These are phyloP conservation scores for Pyrenochaeta sp. DNA, from an alignment of 2,329 filamentous ascomycete species.

Conservation along the genomic window DNA sequence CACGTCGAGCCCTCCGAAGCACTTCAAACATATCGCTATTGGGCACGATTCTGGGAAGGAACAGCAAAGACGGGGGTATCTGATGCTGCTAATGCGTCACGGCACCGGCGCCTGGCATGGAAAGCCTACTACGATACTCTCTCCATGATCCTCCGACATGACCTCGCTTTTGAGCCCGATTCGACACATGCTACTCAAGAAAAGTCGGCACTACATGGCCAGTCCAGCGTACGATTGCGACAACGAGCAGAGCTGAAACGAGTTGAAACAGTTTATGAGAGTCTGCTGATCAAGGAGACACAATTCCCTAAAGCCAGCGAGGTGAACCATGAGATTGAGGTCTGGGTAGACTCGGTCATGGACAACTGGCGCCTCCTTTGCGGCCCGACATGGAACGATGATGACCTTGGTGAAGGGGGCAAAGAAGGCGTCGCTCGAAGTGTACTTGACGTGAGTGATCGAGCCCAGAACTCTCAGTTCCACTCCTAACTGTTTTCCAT, in stretches of 20 bases:
- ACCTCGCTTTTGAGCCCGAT: constrained; percentile 66
- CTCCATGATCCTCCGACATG: constrained; percentile 76
- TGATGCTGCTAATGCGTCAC: constrained; percentile 30
- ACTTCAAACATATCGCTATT: constrained; percentile 64
- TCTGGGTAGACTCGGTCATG: constrained; percentile 80
- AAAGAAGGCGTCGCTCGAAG: constrained; percentile 77
- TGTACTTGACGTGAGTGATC: constrained; percentile 69
- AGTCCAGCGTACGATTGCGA: constrained; percentile 43
- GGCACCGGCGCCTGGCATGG: constrained; percentile 74
- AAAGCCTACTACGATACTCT: constrained; percentile 83
- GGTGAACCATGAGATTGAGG: constrained; percentile 79
- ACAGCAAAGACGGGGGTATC: constrained; percentile 24
- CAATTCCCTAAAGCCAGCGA: constrained; percentile 86
- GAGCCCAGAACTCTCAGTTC: background rate
- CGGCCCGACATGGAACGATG: constrained; percentile 79
- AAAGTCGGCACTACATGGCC: constrained; percentile 30
- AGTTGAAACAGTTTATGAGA: constrained; percentile 82
- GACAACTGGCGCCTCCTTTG: constrained; percentile 86
- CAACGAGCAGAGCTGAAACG: constrained; percentile 80
- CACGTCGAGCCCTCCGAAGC: constrained; percentile 45
- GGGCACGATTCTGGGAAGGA: constrained; percentile 72
- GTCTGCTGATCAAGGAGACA: constrained; percentile 78
- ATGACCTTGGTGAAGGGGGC: constrained; percentile 82
- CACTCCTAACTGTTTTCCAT: constrained; percentile 8
- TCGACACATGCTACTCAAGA: constrained; percentile 38